phyloP scores from a whole-genome alignment of 495 filamentous ascomycete species.

The Aspergillus sparsus region DNA sequence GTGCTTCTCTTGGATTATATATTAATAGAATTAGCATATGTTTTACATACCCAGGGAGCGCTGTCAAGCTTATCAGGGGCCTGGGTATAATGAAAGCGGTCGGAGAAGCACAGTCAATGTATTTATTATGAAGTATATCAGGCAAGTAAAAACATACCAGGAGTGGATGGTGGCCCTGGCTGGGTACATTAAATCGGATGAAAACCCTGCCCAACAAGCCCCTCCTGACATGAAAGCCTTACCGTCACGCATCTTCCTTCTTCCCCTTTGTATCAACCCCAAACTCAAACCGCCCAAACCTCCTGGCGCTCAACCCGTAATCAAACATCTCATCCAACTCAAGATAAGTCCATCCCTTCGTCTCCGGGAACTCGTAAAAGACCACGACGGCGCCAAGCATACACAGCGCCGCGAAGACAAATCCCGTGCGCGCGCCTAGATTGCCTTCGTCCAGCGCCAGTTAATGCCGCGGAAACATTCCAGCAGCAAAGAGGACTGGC shows the following conservation, averaged over 20 bases:
- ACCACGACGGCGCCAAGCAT: slow-evolving; percentile 18
- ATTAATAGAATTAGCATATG: no score
- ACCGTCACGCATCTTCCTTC: neutral
- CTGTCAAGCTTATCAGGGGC: no score
- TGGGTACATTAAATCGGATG: no score
- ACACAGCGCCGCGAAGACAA: no score
- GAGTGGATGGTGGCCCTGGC: neutral
- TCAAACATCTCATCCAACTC: slow-evolving; percentile 33
- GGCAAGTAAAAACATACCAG: neutral
- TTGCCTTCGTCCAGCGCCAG: slow-evolving; percentile 1
- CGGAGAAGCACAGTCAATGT: no score
- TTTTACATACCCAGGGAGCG: no score
- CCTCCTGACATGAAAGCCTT: neutral
- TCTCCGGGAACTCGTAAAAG: slow-evolving; percentile 29
- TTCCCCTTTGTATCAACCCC: neutral
- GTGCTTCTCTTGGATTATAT: no score
- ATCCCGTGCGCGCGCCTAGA: no score
- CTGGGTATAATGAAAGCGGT: no score
- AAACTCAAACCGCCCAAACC: neutral
- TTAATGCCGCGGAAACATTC: slow-evolving; percentile 1
- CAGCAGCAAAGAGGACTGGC: neutral
- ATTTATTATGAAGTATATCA: no score
- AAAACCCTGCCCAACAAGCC: neutral
- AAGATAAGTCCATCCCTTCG: slow-evolving; percentile 26
- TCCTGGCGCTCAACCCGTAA: neutral